Base-by-base conservation (phyloP, 495 filamentous ascomycete genomes). In the Hypoxylon lienhwacheense region DNA sequence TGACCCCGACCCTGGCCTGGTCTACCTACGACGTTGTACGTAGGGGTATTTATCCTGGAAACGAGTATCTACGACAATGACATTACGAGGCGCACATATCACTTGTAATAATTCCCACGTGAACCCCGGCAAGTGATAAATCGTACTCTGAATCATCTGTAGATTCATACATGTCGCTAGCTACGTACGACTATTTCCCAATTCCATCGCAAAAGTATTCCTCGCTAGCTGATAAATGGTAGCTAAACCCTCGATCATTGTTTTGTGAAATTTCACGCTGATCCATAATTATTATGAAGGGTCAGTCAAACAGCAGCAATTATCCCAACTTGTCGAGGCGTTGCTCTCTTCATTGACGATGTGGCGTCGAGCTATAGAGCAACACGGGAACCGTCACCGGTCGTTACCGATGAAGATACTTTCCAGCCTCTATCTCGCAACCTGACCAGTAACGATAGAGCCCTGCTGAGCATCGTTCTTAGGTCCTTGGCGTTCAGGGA, bases 381-480 rank as follows among this genome's bases (percentile, higher is more conserved):
- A 45, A 16, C 44, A 34, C 46, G 40, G 7, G 25, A 29, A 15
- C 37, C 16, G 35, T 22, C 29, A 26, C 22, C 49, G 24, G 29
- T 26, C 31, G 45, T 26, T 28, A 33, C 50, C 47, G 41, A 14
- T 36, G 19, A 56, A 36, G 22, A 24, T 14, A 31, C 17, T 37
- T 35, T 14, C n/a, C n/a, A 2, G 16, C 10, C 31, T 57, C 44
- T 65, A 65, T 61, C 62, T 59, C 3, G 64, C 7, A 21, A 54
- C 56, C 37, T 65, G 62, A 14, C 65, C 63, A 28, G 55, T 55
- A 41, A 62, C 50, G 14, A 66, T 64, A 24, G 43, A 63, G 45
- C 59, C 64, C 37, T 31, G 46, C 42, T 71, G 66, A 20, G 70
- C 47, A 24, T 76, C 71, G 55, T 78, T 78, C 57, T 63, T 75